Conservation (phyloP, 1,284 basidiomycete genomes). For the Sporisorium graminicola region DNA sequence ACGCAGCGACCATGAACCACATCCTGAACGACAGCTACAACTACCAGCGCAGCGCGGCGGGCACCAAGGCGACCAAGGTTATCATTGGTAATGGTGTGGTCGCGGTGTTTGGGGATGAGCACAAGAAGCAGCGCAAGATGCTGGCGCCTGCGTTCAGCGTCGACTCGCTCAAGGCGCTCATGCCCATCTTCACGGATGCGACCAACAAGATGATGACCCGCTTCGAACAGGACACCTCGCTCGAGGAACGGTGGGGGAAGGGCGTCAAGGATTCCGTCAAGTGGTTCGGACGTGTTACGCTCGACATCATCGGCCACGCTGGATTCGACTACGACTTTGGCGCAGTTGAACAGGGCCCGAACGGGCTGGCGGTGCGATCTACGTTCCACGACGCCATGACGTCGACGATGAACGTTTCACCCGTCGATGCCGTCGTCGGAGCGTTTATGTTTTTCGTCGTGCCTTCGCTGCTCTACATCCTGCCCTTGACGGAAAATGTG, state of each 20-base stretch:
- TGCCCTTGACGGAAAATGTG: constrained; percentile 48
- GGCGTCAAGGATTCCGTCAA: constrained; percentile 39
- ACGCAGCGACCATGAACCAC: constrained; percentile 47
- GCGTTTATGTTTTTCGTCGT: constrained; percentile 55
- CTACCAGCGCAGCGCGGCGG: constrained; percentile 35
- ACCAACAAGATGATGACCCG: constrained; percentile 47
- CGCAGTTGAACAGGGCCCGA: constrained; percentile 50
- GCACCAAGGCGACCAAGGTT: constrained; percentile 51
- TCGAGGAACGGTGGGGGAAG: constrained; percentile 35
- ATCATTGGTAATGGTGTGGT: constrained; percentile 51
- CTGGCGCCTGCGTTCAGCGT: constrained; percentile 45
- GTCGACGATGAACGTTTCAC: constrained; percentile 46
- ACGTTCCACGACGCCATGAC: constrained; percentile 54
- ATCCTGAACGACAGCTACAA: constrained; percentile 47
- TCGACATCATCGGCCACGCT: constrained; percentile 53
- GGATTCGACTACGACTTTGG: constrained; percentile 57
- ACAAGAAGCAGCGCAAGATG: constrained; percentile 49
- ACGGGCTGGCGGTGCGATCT: constrained; percentile 42
- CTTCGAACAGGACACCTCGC: constrained; percentile 35
- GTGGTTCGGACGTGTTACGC: constrained; percentile 51
- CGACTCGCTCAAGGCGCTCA: constrained; percentile 36
- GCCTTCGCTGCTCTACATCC: constrained; percentile 45
- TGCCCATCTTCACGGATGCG: constrained; percentile 42
- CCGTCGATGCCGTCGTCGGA: constrained; percentile 45
- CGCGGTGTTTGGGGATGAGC: constrained; percentile 45